phyloP scores from a whole-genome alignment of 2,329 filamentous ascomycete genomes.

The Curvularia sp. region DNA sequence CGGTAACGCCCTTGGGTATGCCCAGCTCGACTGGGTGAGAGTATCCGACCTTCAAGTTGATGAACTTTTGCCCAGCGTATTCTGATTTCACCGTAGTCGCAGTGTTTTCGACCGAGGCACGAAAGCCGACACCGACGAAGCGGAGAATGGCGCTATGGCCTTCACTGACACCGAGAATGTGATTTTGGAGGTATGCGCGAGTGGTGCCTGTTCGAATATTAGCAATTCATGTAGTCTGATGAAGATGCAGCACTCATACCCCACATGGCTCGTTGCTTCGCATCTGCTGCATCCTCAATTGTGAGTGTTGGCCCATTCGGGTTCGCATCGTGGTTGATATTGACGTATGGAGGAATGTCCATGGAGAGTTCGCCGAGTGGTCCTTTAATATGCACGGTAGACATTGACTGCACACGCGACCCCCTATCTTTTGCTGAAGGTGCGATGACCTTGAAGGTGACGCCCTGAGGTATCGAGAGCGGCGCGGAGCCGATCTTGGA shows the following conservation, averaged over 20 bases:
- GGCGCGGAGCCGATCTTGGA: conserved; percentile 85
- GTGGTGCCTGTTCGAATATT: conserved; percentile 71
- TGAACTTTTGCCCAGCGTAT: conserved; percentile 84
- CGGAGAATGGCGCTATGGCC: conserved; percentile 93
- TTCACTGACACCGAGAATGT: conserved; percentile 93
- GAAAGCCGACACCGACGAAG: conserved; percentile 93
- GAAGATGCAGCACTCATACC: conserved; percentile 61
- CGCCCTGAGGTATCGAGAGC: conserved; percentile 57
- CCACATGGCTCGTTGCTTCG: conserved; percentile 94
- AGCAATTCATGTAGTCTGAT: conserved; percentile 2
- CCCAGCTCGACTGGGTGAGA: conserved; percentile 93
- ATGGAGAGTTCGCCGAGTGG: conserved; percentile 82
- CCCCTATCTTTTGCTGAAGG: conserved; percentile 67
- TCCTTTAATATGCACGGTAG: conserved; percentile 77
- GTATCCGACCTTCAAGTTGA: conserved; percentile 94
- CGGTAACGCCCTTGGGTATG: conserved; percentile 82
- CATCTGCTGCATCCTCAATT: conserved; percentile 71
- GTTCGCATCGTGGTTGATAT: conserved; percentile 70
- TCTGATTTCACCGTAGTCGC: conserved; percentile 70
- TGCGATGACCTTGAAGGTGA: conserved; percentile 73
- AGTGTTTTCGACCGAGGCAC: conserved; percentile 81
- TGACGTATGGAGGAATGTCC: conserved; percentile 79
- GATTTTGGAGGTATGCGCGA: conserved; percentile 87
- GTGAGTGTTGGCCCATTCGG: conserved; percentile 70
- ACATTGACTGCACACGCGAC: conserved; percentile 67